Evolutionary conservation across 257 asterid genomes (phyloP).

Genomic region (Galeopsis tetrahit): DNA sequence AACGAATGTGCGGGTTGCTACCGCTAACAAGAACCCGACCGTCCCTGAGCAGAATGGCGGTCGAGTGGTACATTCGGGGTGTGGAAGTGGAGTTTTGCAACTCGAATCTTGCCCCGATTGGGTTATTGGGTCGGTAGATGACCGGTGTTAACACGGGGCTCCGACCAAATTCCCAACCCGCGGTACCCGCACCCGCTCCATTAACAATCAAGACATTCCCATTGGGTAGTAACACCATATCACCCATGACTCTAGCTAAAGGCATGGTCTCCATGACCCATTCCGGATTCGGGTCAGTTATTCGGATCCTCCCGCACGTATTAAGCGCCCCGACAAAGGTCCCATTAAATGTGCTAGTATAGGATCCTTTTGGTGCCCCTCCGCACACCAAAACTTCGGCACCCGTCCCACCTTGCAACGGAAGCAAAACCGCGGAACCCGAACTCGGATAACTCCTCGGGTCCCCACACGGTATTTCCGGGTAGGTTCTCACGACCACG

Average conservation of each 20-base stretch:
- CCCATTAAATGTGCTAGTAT: constrained; percentile 16
- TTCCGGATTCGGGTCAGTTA: constrained; percentile 18
- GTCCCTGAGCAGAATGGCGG: neutral
- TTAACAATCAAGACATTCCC: constrained; percentile 37
- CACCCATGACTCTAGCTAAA: constrained; percentile 32
- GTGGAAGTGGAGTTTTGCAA: neutral
- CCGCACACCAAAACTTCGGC: constrained; percentile 43
- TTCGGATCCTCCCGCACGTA: constrained; percentile 37
- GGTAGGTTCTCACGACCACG: neutral
- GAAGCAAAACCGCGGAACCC: constrained; percentile 22
- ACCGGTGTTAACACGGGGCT: constrained; percentile 31
- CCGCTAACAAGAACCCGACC: neutral
- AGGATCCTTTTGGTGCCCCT: constrained; percentile 43
- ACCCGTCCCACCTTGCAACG: constrained; percentile 4
- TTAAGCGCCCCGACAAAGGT: constrained; percentile 5
- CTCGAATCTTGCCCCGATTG: neutral
- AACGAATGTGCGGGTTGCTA: constrained; percentile 6
- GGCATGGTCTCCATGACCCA: constrained; percentile 41
- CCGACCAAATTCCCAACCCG: constrained; percentile 33
- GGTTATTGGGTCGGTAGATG: constrained; percentile 10
- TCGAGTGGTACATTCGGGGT: neutral
- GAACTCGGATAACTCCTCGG: neutral
- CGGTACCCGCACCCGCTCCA: constrained; percentile 35
- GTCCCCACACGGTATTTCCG: neutral
- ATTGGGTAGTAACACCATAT: constrained; percentile 34